Evolutionary conservation across 441 rosid species (phyloP).

Genomic region (Adansonia grandidieri): DNA sequence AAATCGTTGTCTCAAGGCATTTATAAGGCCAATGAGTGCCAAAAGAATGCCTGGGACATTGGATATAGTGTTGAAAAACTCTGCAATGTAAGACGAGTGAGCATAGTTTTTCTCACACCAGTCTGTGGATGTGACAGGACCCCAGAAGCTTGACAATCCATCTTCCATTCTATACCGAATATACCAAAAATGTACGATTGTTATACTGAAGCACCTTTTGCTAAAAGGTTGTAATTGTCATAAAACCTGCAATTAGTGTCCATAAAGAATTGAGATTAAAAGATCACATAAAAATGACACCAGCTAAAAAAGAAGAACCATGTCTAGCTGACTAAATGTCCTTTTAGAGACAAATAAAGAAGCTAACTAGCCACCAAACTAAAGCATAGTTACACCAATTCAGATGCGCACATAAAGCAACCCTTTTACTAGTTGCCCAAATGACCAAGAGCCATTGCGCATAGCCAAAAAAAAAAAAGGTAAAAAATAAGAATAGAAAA

Average conservation of each 20-base stretch:
- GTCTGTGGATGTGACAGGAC: conserved; percentile 88
- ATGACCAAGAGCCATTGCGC: neutral
- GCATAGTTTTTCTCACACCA: conserved; percentile 87
- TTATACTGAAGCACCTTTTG: conserved; percentile 24
- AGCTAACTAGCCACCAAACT: neutral
- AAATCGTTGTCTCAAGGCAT: conserved; percentile 84
- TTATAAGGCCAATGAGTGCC: conserved; percentile 80
- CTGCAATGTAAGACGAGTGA: conserved; percentile 82
- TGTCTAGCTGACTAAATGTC: neutral
- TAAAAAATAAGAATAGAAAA: neutral
- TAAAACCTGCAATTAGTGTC: conserved; percentile 38
- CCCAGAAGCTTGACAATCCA: conserved; percentile 89
- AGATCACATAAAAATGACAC: neutral
- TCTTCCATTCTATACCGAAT: conserved; percentile 61
- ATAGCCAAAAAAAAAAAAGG: neutral
- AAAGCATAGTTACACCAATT: neutral
- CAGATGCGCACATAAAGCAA: neutral
- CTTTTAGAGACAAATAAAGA: neutral
- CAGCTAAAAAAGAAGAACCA: neutral
- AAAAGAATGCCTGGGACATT: conserved; percentile 76
- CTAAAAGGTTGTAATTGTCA: conserved; percentile 30
- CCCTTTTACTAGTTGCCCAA: conserved; percentile 7
- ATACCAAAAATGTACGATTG: conserved; percentile 25
- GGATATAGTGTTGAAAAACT: conserved; percentile 85
- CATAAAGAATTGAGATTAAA: neutral